Conservation (phyloP, 345 rosid genomes). For the Schrenkiella parvula region DNA sequence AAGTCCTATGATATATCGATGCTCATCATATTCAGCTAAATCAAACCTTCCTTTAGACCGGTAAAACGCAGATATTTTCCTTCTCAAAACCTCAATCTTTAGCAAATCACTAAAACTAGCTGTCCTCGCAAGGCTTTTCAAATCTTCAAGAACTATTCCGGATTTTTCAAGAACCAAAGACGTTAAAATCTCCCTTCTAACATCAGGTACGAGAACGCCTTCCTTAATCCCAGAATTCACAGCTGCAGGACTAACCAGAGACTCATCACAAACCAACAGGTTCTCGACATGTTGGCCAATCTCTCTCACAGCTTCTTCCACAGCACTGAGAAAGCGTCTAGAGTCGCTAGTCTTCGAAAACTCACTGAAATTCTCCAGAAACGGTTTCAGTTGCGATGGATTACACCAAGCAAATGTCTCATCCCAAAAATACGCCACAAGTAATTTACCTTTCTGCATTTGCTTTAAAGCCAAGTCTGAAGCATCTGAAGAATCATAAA, state of each 20-base stretch:
- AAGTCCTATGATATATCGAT: constrained; percentile 47
- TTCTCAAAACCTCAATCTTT: constrained; percentile 46
- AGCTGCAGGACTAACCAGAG: constrained; percentile 38
- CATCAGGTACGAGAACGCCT: constrained; percentile 62
- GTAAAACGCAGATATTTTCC: constrained; percentile 58
- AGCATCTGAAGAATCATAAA: constrained; percentile 61
- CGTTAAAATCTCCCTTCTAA: constrained; percentile 41
- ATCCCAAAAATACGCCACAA: constrained; percentile 77
- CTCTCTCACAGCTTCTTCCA: constrained; percentile 51
- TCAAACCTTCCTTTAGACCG: constrained; percentile 39
- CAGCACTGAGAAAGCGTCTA: constrained; percentile 45
- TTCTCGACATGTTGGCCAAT: constrained; percentile 56
- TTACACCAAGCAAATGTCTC: constrained; percentile 72
- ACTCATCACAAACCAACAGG: constrained; percentile 45
- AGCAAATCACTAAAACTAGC: constrained; percentile 35
- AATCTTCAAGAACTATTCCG: constrained; percentile 34
- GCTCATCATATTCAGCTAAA: constrained; percentile 42
- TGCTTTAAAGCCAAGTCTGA: constrained; percentile 60
- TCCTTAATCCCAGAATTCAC: constrained; percentile 60
- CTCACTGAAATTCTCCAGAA: constrained; percentile 55
- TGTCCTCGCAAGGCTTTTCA: constrained; percentile 40
- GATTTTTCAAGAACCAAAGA: constrained; percentile 40
- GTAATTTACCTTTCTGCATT: constrained; percentile 46
- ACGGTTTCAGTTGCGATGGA: constrained; percentile 67
- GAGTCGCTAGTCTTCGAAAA: constrained; percentile 52